Conservation (phyloP, 192 early-diverging fungal species). For the Rhizoclosmatium sp. region DNA sequence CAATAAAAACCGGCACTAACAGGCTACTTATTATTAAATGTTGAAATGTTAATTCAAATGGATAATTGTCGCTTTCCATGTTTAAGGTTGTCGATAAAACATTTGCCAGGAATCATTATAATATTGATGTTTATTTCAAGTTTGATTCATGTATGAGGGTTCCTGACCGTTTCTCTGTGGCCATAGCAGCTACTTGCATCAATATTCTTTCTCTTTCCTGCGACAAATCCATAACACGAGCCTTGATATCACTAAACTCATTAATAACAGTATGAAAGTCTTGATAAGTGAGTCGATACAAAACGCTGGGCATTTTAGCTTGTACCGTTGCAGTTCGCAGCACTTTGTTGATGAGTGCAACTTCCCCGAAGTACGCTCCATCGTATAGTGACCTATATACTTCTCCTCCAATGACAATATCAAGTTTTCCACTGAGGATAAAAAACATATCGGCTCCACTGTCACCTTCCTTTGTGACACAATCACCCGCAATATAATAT, state of each 20-base stretch:
- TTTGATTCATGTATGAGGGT: too few relatives aligned
- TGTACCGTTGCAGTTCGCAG: constrained; percentile 9
- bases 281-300: constrained; percentile 5
- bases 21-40: too few relatives aligned
- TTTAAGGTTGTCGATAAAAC: too few relatives aligned
- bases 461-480: constrained; percentile 42
- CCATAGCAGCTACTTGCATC: too few relatives aligned
- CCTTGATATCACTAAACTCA: constrained; percentile 13
- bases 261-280: constrained; percentile 8
- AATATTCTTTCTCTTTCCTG: not conserved
- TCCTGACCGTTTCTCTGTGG: too few relatives aligned
- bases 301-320: not conserved
- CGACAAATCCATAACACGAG: not conserved
- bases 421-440: constrained; percentile 33
- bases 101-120: too few relatives aligned
- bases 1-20: too few relatives aligned
- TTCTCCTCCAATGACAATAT: constrained; percentile 34
- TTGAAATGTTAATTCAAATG: too few relatives aligned
- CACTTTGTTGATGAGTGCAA: not conserved
- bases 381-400: constrained; percentile 31
- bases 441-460: constrained; percentile 44
- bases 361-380: constrained; percentile 46
- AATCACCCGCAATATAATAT: constrained; percentile 40
- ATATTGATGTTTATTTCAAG: too few relatives aligned
- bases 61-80: too few relatives aligned